Evolutionary conservation across 2,329 filamentous ascomycete genomes (phyloP).

Genomic region (Fusarium verrucosum): DNA sequence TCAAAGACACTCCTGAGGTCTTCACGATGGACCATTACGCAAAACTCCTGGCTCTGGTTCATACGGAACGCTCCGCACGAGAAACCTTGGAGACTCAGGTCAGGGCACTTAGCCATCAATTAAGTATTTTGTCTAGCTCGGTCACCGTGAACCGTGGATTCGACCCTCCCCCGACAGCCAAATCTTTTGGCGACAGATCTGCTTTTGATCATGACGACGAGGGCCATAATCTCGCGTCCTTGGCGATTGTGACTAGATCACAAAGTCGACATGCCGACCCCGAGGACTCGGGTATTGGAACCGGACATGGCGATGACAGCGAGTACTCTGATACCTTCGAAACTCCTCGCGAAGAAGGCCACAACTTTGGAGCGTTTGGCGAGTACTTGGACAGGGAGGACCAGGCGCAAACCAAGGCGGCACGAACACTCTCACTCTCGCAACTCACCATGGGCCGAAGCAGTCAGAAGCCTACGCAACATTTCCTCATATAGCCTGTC

Average conservation of each 20-base stretch:
- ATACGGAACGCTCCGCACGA: constrained; percentile 65
- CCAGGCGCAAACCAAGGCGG: constrained; percentile 60
- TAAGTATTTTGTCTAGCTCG: constrained; percentile 58
- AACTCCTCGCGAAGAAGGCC: constrained; percentile 61
- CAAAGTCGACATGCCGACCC: constrained; percentile 41
- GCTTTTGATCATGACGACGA: constrained; percentile 58
- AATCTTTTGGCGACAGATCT: constrained; percentile 52
- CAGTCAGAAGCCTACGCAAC: constrained; percentile 35
- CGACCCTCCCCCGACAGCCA: constrained; percentile 49
- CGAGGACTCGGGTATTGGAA: constrained; percentile 52
- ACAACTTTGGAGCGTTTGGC: constrained; percentile 53
- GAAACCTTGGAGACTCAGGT: constrained; percentile 66
- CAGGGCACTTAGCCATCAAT: constrained; percentile 59
- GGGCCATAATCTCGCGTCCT: constrained; percentile 44
- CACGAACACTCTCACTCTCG: constrained; percentile 71
- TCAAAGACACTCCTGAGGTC: constrained; percentile 45
- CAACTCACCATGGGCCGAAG: constrained; percentile 61
- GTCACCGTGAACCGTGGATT: constrained; percentile 32
- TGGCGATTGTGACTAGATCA: constrained; percentile 21
- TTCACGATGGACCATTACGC: constrained; percentile 59
- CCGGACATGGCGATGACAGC: constrained; percentile 53
- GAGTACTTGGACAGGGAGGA: constrained; percentile 56
- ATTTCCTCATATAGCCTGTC: constrained; percentile 37
- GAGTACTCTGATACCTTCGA: constrained; percentile 60
- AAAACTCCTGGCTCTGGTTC: constrained; percentile 61